Evolutionary conservation across 2,329 filamentous ascomycete species (phyloP), one percentile per base, ranked within the genome.

Genomic region (Trichoderma koningii): DNA sequence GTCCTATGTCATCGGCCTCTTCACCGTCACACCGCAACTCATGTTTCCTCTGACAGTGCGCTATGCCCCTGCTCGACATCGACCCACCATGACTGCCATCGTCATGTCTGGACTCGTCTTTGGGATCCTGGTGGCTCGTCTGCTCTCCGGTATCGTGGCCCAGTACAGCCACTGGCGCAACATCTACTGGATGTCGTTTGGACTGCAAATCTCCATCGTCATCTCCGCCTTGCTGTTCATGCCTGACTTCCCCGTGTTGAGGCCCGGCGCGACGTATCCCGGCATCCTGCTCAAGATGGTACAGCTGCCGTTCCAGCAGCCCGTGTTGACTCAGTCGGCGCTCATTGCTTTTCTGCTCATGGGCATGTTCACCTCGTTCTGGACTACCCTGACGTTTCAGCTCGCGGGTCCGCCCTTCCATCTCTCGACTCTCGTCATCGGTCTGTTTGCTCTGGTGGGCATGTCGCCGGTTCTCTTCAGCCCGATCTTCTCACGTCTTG

Each of bases 41-140:
- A 92, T 95, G 89, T 86, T 95, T 17, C 91, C 91, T 0, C 80
- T 95, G 0, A 90, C 93, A 0, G 89, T 90, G 2, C 90, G 94
- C 71, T 86, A 94, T 19, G 90, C 91, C 0, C 90, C 91, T 0
- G 81, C 85, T 0, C 78, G 87, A 48, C 84, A 88, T 30, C 86
- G 89, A 14, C 89, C 90, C 0, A 85, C 87, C 28, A 86, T 89
- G 14, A 81, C 94, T 5, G 88, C 89, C 6, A 86, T 94, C 65
- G 88, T 93, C 7, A 87, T 90, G 2, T 91, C 89, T 0, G 91
- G 91, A 1, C 79, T 94, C 1, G 84, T 92, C 50, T 83, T 93
- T 1, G 91, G 91, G 17, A 86, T 95, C 68, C 82, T 96, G 2
- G 80, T 93, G 62, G 92, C 91, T 0, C 87, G 92, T 2, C 80